A percentile compares a stretch with the other conserved stretches of the same genome.
Evolutionary conservation across 306 rosid species (phyloP).

Genomic region (Trifolium repens): DNA sequence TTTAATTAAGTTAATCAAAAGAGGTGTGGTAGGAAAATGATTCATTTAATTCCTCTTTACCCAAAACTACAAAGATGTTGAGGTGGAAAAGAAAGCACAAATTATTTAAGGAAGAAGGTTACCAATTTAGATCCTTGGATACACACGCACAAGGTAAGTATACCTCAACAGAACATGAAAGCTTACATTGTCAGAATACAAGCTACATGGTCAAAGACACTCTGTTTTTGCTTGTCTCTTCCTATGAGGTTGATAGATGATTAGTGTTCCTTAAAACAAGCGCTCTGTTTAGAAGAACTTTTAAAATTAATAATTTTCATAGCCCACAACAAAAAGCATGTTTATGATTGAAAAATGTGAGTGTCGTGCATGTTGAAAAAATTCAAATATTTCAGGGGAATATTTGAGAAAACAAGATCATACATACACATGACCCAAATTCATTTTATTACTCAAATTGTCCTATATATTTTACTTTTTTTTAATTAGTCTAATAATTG

Average conservation of each 20-base stretch:
- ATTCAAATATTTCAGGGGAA: slow-evolving; percentile 10
- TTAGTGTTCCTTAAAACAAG: slow-evolving; percentile 47
- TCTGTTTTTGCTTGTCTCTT: not conserved
- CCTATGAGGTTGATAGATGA: slow-evolving; percentile 14
- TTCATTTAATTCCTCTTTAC: not conserved
- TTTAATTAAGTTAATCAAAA: not conserved
- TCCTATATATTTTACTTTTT: no score
- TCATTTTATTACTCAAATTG: not conserved
- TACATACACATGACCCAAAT: not conserved
- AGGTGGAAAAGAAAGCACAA: not conserved
- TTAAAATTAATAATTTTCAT: slow-evolving; percentile 30
- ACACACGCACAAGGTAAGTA: slow-evolving; percentile 22
- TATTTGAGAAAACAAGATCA: slow-evolving; percentile 5
- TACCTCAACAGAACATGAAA: not conserved
- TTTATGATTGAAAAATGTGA: slow-evolving; percentile 39
- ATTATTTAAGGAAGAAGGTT: not conserved
- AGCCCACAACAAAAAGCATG: slow-evolving; percentile 28
- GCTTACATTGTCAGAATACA: slow-evolving; percentile 3
- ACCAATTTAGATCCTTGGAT: slow-evolving; percentile 11
- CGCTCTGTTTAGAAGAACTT: slow-evolving; percentile 7
- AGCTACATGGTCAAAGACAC: slow-evolving; percentile 29
- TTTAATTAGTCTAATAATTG: no score
- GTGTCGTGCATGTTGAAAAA: slow-evolving; percentile 3
- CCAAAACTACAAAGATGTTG: not conserved
- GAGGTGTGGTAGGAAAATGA: not conserved